phyloP scores from a whole-genome alignment of 768 basidiomycete genomes.

The Lentinus tigrinus region DNA sequence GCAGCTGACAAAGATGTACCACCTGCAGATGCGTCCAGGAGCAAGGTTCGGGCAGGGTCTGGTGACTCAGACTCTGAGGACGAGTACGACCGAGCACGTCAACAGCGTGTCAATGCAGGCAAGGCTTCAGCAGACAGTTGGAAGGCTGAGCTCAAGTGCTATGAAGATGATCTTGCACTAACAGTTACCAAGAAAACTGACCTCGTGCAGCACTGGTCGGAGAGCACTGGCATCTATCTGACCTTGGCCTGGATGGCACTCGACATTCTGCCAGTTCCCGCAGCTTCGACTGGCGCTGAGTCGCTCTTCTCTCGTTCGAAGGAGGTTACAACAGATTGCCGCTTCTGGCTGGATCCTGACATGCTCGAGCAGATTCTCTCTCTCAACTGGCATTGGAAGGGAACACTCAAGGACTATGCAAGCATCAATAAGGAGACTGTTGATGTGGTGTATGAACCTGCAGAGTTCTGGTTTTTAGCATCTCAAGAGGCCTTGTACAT shows the following conservation, averaged over 20 bases:
- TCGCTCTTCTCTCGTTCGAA: constrained; percentile 14
- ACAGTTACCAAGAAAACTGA: constrained; percentile 16
- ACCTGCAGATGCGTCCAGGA: not conserved
- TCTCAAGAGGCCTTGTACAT: not conserved
- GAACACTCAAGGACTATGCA: not conserved
- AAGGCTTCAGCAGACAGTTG: constrained; percentile 19
- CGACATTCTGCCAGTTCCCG: constrained; percentile 7
- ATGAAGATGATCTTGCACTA: constrained; percentile 14
- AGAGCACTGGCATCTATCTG: not conserved
- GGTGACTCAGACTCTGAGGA: not conserved
- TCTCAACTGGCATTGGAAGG: constrained; percentile 11
- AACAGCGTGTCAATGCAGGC: not conserved
- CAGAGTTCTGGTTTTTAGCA: not conserved
- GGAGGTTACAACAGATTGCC: not conserved
- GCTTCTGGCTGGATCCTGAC: not conserved
- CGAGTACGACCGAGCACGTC: not conserved
- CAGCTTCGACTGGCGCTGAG: constrained; percentile 13
- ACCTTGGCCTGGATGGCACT: constrained; percentile 13
- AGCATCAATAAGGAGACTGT: not conserved
- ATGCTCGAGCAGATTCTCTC: constrained; percentile 13
- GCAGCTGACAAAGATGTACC: too few species aligned
- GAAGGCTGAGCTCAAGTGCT: constrained; percentile 5
- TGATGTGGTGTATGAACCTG: not conserved
- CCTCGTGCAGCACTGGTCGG: constrained; percentile 19
- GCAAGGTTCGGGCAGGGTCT: not conserved